Evolutionary conservation across 148 eudicot species (phyloP).

Genomic region (Mesembryanthemum crystallinum): DNA sequence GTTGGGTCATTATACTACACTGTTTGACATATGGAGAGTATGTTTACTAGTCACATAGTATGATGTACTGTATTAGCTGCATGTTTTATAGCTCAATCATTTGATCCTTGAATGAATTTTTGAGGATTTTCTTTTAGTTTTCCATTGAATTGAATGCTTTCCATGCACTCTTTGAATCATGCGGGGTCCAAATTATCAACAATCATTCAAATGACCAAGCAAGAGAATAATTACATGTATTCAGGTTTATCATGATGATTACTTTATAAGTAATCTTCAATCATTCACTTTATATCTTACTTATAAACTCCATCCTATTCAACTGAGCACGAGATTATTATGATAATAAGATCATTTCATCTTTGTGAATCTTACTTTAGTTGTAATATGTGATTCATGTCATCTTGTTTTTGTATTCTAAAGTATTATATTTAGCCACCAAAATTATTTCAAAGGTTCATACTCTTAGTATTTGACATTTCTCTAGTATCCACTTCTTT

Average conservation of each 20-base stretch:
- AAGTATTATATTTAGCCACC: background rate
- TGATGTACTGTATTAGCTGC: background rate
- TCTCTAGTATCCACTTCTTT: background rate
- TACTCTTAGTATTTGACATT: background rate
- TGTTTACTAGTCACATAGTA: no score
- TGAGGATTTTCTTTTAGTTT: background rate
- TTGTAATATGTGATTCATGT: background rate
- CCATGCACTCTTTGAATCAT: constrained; percentile 5
- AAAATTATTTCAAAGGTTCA: background rate
- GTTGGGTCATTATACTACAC: background rate
- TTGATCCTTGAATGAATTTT: background rate
- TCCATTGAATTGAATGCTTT: constrained; percentile 3
- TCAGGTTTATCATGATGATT: background rate
- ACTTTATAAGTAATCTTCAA: background rate
- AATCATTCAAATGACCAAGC: constrained; percentile 12
- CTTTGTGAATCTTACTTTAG: background rate
- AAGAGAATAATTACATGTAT: background rate
- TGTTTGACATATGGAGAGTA: no score
- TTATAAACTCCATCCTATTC: background rate
- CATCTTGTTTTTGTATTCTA: background rate
- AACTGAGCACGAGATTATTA: background rate
- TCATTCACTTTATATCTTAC: background rate
- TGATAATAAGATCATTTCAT: background rate
- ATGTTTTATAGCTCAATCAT: background rate
- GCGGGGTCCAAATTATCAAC: constrained; percentile 14